Conservation (phyloP, 441 rosid species). For the Capsella rubella region DNA sequence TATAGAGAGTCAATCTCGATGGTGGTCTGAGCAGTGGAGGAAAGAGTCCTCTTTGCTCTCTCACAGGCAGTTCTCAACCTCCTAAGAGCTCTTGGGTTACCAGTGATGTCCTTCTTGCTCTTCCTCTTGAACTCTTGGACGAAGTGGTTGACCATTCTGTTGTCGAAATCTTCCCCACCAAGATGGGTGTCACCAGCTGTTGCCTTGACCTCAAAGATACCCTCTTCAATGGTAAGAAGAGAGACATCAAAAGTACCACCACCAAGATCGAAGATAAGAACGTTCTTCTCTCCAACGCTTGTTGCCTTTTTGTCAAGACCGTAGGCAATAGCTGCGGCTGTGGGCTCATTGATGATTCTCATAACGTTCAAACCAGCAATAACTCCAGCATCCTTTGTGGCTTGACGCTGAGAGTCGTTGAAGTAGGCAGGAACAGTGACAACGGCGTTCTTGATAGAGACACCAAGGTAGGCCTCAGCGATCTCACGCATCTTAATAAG, state of each 20-base stretch:
- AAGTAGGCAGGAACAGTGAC: slow-evolving; percentile 70
- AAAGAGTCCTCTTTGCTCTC: slow-evolving; percentile 68
- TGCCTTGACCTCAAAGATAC: slow-evolving; percentile 66
- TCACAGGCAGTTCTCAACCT: slow-evolving; percentile 68
- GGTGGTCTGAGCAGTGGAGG: slow-evolving; percentile 67
- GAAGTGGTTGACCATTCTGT: slow-evolving; percentile 71
- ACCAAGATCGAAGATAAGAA: slow-evolving; percentile 63
- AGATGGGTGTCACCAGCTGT: slow-evolving; percentile 69
- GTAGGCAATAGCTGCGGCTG: slow-evolving; percentile 70
- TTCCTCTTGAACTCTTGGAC: slow-evolving; percentile 70
- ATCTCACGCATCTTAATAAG: slow-evolving; percentile 71
- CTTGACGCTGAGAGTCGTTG: slow-evolving; percentile 71
- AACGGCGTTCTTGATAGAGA: slow-evolving; percentile 57
- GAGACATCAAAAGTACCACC: slow-evolving; percentile 77
- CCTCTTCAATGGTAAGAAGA: slow-evolving; percentile 64
- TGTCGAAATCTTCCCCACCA: slow-evolving; percentile 69
- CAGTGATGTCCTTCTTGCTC: slow-evolving; percentile 66
- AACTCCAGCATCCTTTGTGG: slow-evolving; percentile 71
- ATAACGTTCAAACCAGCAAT: slow-evolving; percentile 70
- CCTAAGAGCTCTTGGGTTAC: slow-evolving; percentile 67
- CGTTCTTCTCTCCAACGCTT: slow-evolving; percentile 67
- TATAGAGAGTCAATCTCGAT: slow-evolving; percentile 63
- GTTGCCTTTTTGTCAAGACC: slow-evolving; percentile 69
- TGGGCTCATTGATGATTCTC: slow-evolving; percentile 68
- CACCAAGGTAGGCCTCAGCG: slow-evolving; percentile 67